These are phyloP conservation scores for Euphorbia neoarborescens DNA, from an alignment of 441 rosid genomes.

Conservation along the genomic window DNA sequence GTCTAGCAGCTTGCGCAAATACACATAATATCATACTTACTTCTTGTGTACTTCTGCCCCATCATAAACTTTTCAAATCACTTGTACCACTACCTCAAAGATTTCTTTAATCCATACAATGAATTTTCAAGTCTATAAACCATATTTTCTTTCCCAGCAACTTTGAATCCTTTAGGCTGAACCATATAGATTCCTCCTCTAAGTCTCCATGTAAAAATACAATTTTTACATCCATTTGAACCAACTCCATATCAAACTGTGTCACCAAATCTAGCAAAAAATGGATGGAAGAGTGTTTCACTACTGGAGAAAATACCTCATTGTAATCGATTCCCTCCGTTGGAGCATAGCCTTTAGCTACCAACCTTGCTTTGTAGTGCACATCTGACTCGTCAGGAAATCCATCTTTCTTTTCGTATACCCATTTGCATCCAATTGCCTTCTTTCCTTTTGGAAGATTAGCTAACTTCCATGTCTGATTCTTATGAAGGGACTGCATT, in stretches of 20 bases:
- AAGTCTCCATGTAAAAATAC: neutral
- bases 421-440: too few species aligned
- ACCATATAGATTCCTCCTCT: neutral
- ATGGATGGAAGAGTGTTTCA: neutral
- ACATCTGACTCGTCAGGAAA: neutral
- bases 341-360: neutral
- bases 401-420: too few species aligned
- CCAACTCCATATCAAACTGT: neutral
- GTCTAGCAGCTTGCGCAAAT: neutral
- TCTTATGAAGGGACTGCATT: too few species aligned
- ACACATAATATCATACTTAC: neutral
- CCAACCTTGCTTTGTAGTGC: neutral
- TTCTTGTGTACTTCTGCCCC: neutral
- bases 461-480: too few species aligned
- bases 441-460: too few species aligned
- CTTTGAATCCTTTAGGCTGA: neutral
- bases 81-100: neutral
- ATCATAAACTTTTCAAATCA: neutral
- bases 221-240: neutral
- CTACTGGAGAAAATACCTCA: neutral
- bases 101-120: neutral
- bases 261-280: neutral
- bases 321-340: neutral
- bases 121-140: neutral
- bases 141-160: neutral